phyloP scores from a whole-genome alignment of 257 asterid genomes.

The Salvia rosmarinus region DNA sequence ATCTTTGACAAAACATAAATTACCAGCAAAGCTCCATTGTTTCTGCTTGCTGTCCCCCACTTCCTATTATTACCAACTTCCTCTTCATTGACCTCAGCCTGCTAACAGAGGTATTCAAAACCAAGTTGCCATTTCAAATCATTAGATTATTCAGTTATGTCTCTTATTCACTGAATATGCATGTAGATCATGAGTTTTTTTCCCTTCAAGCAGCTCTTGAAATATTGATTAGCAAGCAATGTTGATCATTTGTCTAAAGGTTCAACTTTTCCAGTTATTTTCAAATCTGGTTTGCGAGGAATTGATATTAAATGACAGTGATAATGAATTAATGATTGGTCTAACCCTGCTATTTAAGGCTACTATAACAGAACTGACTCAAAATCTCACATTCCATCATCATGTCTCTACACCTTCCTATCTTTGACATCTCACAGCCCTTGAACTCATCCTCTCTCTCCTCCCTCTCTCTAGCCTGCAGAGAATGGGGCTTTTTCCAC shows the following conservation, averaged over 20 bases:
- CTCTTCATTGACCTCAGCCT: constrained; percentile 37
- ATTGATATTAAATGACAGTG: constrained; percentile 24
- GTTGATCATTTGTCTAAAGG: constrained; percentile 12
- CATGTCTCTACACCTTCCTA: constrained; percentile 62
- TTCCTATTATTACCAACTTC: constrained; percentile 37
- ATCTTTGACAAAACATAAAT: constrained; percentile 38
- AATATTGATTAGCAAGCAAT: constrained; percentile 37
- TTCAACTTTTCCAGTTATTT: too few species aligned
- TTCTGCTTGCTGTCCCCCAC: constrained; percentile 53
- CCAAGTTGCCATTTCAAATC: constrained; percentile 41
- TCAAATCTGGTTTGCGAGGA: background rate
- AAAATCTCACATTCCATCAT: constrained; percentile 23
- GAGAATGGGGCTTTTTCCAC: constrained; percentile 74
- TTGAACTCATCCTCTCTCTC: constrained; percentile 45
- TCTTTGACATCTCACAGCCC: constrained; percentile 66
- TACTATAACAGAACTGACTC: constrained; percentile 30
- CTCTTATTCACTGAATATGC: constrained; percentile 38
- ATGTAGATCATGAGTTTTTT: constrained; percentile 36
- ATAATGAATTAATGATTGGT: too few species aligned
- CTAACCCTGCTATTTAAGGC: constrained; percentile 38
- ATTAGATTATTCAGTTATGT: constrained; percentile 40
- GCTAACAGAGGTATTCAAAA: constrained; percentile 22
- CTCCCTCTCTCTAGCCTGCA: constrained; percentile 64
- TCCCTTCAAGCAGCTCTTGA: too few species aligned
- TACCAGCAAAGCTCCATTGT: constrained; percentile 54